These are phyloP conservation scores for Auricularia sp. DNA, from an alignment of 768 basidiomycete genomes.

Conservation along the genomic window DNA sequence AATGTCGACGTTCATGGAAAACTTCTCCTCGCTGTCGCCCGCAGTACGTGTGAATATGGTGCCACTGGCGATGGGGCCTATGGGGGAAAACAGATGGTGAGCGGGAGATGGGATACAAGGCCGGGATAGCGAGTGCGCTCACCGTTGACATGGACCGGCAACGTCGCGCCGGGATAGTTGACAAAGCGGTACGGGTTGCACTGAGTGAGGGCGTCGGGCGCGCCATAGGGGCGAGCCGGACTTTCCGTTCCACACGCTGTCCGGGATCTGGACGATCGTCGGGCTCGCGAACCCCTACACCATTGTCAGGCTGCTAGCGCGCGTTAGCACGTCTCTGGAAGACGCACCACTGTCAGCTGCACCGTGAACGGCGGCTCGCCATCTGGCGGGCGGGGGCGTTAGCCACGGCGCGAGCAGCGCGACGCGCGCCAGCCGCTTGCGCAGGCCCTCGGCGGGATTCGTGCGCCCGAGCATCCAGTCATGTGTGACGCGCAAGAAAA, in stretches of 20 bases:
- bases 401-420: conserved; percentile 23
- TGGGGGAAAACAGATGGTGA: background rate
- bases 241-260: conserved; percentile 42
- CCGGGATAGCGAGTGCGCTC: conserved; percentile 13
- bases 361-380: conserved; percentile 45
- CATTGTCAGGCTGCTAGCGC: background rate
- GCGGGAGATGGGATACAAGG: conserved; percentile 1
- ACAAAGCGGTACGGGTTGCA: conserved; percentile 35
- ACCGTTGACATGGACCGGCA: conserved; percentile 56
- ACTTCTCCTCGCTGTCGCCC: conserved; percentile 29
- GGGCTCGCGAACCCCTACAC: conserved; percentile 44
- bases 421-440: background rate
- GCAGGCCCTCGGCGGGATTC: background rate
- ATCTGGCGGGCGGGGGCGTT: conserved; percentile 27
- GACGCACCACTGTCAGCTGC: conserved; percentile 42
- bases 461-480: background rate
- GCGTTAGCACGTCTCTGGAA: conserved; percentile 3
- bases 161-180: conserved; percentile 28
- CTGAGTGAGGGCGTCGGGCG: conserved; percentile 1
- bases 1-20: conserved; percentile 47
- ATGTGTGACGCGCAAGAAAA: background rate
- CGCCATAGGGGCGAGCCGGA: conserved; percentile 35
- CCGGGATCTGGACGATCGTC: conserved; percentile 44
- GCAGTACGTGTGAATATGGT: conserved; percentile 35
- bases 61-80: conserved; percentile 61